Evolutionary conservation across 176 grass and related monocot genomes (phyloP).

Genomic region (Chrysopogon serrulatus): DNA sequence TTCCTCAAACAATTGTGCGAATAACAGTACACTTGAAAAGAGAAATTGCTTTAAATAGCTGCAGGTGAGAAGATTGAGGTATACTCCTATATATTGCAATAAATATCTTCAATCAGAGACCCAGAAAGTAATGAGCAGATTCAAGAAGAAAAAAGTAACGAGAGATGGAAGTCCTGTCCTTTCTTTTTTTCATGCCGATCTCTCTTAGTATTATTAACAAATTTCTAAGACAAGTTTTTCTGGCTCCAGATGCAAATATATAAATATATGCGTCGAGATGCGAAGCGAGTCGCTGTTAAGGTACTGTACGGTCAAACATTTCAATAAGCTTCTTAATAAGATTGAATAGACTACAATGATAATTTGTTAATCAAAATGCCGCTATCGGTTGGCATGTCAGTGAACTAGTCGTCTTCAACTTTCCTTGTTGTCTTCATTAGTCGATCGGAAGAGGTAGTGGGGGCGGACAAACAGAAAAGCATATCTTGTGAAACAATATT

Average conservation of each 20-base stretch:
- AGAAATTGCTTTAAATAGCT: neutral
- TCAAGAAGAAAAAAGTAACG: neutral
- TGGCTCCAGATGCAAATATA: neutral
- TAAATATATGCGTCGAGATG: neutral
- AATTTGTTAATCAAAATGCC: neutral
- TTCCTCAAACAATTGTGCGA: neutral
- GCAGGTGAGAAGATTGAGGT: neutral
- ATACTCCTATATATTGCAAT: too few species aligned
- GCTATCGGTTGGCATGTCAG: neutral
- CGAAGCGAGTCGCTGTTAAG: neutral
- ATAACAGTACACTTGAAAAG: neutral
- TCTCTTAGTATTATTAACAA: too few species aligned
- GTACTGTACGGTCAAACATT: neutral
- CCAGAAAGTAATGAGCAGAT: neutral
- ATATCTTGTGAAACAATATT: constrained; percentile 6
- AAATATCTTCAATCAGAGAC: neutral
- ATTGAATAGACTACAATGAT: neutral
- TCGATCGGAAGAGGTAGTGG: neutral
- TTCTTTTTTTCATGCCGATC: neutral
- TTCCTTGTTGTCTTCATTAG: neutral
- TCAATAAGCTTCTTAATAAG: neutral
- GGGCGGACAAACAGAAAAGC: neutral
- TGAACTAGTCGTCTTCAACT: neutral
- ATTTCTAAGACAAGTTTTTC: neutral
- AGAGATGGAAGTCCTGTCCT: neutral